Evolutionary conservation across 2,329 filamentous ascomycete genomes (phyloP).

Genomic region (Zymoseptoria tritici): DNA sequence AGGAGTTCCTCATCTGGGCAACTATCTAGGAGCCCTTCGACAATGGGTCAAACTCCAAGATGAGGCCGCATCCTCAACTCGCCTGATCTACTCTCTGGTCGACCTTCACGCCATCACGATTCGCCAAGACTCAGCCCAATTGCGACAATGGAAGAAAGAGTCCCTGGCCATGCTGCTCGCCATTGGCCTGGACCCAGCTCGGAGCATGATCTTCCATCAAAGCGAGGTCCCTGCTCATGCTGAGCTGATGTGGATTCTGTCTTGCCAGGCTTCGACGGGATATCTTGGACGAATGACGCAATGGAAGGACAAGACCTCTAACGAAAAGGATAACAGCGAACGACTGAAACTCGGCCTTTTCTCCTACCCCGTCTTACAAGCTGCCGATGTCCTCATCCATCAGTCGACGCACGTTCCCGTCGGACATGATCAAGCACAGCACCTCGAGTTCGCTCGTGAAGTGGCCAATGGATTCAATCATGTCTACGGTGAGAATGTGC

Average conservation of each 20-base stretch:
- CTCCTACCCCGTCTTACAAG: constrained; percentile 91
- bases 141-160: constrained; percentile 62
- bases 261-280: constrained; percentile 83
- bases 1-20: constrained; percentile 85
- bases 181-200: constrained; percentile 71
- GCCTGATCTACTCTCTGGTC: constrained; percentile 77
- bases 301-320: constrained; percentile 66
- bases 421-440: constrained; percentile 89
- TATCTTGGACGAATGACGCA: constrained; percentile 98
- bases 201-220: constrained; percentile 75
- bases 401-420: constrained; percentile 89
- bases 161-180: constrained; percentile 74
- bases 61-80: constrained; percentile 47
- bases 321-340: constrained; percentile 35
- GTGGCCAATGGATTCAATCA: constrained; percentile 84
- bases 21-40: constrained; percentile 83
- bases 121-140: constrained; percentile 54
- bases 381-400: constrained; percentile 87
- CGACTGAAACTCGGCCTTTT: constrained; percentile 80
- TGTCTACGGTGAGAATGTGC: constrained; percentile 50
- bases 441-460: constrained; percentile 86
- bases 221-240: constrained; percentile 59
- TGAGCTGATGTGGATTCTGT: constrained; percentile 95
- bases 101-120: constrained; percentile 90
- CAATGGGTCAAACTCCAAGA: constrained; percentile 81